Evolutionary conservation across 2,329 filamentous ascomycete genomes (phyloP).

Genomic region (Fusarium tjaetaba): DNA sequence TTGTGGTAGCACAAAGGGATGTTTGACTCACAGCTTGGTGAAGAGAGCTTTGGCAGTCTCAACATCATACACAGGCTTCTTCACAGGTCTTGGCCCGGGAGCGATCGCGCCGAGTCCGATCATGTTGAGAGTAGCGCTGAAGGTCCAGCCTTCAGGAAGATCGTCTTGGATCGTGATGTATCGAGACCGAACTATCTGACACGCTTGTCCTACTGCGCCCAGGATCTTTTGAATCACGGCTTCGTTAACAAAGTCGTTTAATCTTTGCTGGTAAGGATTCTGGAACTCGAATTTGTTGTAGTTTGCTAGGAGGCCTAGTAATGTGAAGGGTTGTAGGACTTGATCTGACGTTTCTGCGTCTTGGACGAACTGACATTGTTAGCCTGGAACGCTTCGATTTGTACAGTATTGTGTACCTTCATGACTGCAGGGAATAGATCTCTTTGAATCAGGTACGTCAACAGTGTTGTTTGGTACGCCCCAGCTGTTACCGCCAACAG

Average conservation of each 20-base stretch:
- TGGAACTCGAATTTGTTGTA: conserved; percentile 99
- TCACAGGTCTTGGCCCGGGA: conserved; percentile 71
- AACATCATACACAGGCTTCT: conserved; percentile 68
- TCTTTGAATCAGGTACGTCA: conserved; percentile 94
- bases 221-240: conserved; percentile 85
- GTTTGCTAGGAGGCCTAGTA: conserved; percentile 89
- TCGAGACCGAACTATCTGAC: conserved; percentile 71
- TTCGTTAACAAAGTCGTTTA: conserved; percentile 97
- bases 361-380: conserved; percentile 73
- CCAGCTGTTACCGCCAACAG: conserved; percentile 87
- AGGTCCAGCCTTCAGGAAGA: conserved; percentile 86
- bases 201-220: conserved; percentile 77
- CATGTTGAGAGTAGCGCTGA: conserved; percentile 82
- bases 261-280: conserved; percentile 90
- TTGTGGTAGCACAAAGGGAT: neutral
- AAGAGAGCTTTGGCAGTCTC: conserved; percentile 88
- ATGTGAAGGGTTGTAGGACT: conserved; percentile 78
- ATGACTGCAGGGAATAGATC: conserved; percentile 95
- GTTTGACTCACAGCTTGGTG: conserved; percentile 71
- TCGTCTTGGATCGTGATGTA: conserved; percentile 93
- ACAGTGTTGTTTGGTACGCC: conserved; percentile 93
- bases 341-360: conserved; percentile 73
- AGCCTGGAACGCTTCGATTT: neutral
- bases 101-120: conserved; percentile 84
- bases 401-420: conserved; percentile 70